Percentiles rank a stretch among this genome's conserved stretches.
Conservation (phyloP, 2,329 filamentous ascomycete genomes). For the Teratosphaeria nubilosa region DNA sequence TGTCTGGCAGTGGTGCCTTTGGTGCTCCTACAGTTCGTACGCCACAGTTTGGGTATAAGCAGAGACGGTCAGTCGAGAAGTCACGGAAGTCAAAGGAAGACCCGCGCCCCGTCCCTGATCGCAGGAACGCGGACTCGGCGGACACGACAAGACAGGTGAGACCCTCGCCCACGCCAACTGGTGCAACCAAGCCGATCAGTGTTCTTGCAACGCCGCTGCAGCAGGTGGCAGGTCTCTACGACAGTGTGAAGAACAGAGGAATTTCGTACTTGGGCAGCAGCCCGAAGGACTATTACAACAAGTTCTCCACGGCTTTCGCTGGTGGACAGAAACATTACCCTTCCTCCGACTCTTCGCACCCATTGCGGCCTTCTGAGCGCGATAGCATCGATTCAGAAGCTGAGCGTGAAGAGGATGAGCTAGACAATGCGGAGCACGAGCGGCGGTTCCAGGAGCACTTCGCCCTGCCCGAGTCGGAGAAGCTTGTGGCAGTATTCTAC, state of each 20-base stretch:
- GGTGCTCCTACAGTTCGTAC: slow-evolving; percentile 57
- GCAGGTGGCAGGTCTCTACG: slow-evolving; percentile 71
- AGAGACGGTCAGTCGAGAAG: slow-evolving; percentile 5
- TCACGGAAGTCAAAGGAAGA: slow-evolving; percentile 49
- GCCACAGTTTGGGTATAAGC: slow-evolving; percentile 12
- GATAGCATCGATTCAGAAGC: slow-evolving; percentile 46
- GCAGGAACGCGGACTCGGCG: not conserved
- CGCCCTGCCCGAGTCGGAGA: slow-evolving; percentile 73
- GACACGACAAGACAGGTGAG: not conserved
- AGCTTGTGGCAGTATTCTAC: slow-evolving; percentile 80
- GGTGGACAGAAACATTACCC: slow-evolving; percentile 84
- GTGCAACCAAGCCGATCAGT: not conserved
- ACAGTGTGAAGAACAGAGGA: slow-evolving; percentile 72
- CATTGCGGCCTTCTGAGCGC: slow-evolving; percentile 38
- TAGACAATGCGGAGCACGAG: slow-evolving; percentile 44
- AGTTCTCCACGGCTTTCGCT: slow-evolving; percentile 94
- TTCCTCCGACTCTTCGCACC: slow-evolving; percentile 48
- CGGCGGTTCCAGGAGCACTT: slow-evolving; percentile 81
- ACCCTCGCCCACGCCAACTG: not conserved
- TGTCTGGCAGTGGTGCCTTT: slow-evolving; percentile 81
- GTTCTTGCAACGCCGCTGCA: slow-evolving; percentile 43
- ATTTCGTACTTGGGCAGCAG: slow-evolving; percentile 58
- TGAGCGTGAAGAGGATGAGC: slow-evolving; percentile 40
- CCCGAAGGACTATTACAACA: slow-evolving; percentile 92
- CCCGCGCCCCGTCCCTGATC: not conserved